phyloP scores from a whole-genome alignment of 306 rosid genomes.

The Coriaria nepalensis region DNA sequence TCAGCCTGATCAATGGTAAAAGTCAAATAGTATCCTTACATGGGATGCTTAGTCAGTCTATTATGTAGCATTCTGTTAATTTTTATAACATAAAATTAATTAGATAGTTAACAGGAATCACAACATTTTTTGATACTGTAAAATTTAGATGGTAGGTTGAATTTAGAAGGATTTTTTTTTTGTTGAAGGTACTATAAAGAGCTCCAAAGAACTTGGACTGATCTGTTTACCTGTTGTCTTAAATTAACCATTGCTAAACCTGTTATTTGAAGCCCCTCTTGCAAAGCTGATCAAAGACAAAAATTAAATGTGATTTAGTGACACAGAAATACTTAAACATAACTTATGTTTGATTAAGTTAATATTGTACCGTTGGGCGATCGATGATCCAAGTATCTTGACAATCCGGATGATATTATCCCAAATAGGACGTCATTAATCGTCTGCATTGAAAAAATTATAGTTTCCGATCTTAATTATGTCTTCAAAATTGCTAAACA shows the following conservation, averaged over 20 bases:
- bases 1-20: too few relatives aligned
- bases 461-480: too few relatives aligned
- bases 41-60: too few relatives aligned
- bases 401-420: slow-evolving; percentile 60
- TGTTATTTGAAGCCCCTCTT: slow-evolving; percentile 58
- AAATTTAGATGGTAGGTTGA: too few relatives aligned
- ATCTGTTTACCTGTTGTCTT: slow-evolving; percentile 51
- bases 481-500: too few relatives aligned
- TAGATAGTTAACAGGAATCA: too few relatives aligned
- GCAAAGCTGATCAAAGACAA: slow-evolving; percentile 31
- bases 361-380: slow-evolving; percentile 43
- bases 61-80: too few relatives aligned
- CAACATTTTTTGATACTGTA: too few relatives aligned
- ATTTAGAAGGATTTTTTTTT: too few relatives aligned
- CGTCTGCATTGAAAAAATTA: slow-evolving; percentile 35
- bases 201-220: slow-evolving; percentile 45
- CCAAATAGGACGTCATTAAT: slow-evolving; percentile 79
- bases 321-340: background rate
- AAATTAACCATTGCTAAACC: slow-evolving; percentile 81
- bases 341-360: too few relatives aligned
- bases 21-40: too few relatives aligned
- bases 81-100: too few relatives aligned
- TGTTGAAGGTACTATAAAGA: background rate
- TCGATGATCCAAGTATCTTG: slow-evolving; percentile 56
- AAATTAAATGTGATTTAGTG: background rate